Evolutionary conservation across 2,329 filamentous ascomycete genomes (phyloP), one percentile per base, ranked within the genome.

Genomic region (Colletotrichum orbiculare): DNA sequence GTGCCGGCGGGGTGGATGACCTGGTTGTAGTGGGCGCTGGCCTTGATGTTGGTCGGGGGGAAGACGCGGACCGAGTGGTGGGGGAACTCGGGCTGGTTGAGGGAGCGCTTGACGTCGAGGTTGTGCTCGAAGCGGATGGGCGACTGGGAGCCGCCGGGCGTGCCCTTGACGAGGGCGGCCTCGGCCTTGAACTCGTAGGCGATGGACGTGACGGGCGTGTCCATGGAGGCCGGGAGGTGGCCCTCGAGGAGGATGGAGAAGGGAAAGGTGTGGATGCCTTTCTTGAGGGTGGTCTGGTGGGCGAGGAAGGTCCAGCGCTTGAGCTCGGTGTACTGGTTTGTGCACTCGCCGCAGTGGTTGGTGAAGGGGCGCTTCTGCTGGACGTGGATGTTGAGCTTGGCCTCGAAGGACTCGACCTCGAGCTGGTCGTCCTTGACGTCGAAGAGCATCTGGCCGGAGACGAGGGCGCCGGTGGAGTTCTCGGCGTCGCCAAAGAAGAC

Each of bases 51-150:
- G 70, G 96, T 99, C 0, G 96, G 95, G 52, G 95, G 96, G 79
- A 99, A 99, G 73, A 98, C 92, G 73, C 95, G 93, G 68, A 97
- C 89, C 13, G 92, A 96, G 78, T 94, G 90, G 79, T 96, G 95
- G 67, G 96, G 93, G 57, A 87, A 84, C 53, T 93, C 91, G 3
- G 92, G 88, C 57, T 91, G 79, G 8, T 80, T 85, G 34, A 98
- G 87, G 39, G 94, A 91, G 67, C 95, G 92, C 80, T 90, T 90
- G 70, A 98, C 86, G 60, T 89, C 83, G 48, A 98, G 82, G 9
- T 86, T 85, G 72, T 89, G 87, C 67, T 87, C 85, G 72, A 93
- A 87, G 70, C 84, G 87, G 73, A 92, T 84, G 33, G 78, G 72
- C 6, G 74, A 58, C 45, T 50, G 57, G 37, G 61, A 25, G 25